Percentiles rank a stretch among this genome's conserved stretches.
These are phyloP conservation scores for Gymnopus androsaceus DNA, from an alignment of 1,284 basidiomycete species.

Conservation along the genomic window DNA sequence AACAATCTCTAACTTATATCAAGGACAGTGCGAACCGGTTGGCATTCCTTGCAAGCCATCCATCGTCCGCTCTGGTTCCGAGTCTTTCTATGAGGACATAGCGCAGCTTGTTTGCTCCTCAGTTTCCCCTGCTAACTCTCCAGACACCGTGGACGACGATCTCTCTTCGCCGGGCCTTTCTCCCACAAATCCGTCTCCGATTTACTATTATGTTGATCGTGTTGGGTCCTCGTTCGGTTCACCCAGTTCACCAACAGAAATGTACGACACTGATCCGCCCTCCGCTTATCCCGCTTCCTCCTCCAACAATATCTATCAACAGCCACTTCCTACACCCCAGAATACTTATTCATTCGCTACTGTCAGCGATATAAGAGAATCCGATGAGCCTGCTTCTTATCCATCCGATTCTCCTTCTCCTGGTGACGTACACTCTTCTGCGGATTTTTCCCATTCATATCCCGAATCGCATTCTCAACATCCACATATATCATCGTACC, in stretches of 20 bases:
- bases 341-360: constrained; percentile 32
- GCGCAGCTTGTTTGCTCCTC: constrained; percentile 24
- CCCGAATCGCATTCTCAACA: constrained; percentile 46
- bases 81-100: constrained; percentile 14
- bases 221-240: constrained; percentile 32
- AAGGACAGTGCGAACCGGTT: constrained; percentile 5
- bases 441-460: constrained; percentile 39
- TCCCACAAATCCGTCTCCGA: constrained; percentile 21
- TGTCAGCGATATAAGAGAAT: constrained; percentile 28
- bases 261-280: constrained; percentile 28
- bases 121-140: constrained; percentile 30
- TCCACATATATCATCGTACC: constrained; percentile 30
- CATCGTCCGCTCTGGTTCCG: constrained; percentile 2
- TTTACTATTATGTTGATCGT: constrained; percentile 36
- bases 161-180: constrained; percentile 29
- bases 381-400: constrained; percentile 31
- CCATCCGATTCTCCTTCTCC: constrained; percentile 46
- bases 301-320: constrained; percentile 20
- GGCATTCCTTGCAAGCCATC: constrained; percentile 4
- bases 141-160: constrained; percentile 36
- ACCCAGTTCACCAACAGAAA: constrained; percentile 28
- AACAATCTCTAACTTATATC: not conserved
- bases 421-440: constrained; percentile 37
- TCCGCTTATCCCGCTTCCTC: constrained; percentile 24
- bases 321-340: constrained; percentile 25